phyloP scores from a whole-genome alignment of 2,329 filamentous ascomycete genomes.

The Aspergillus sp. region DNA sequence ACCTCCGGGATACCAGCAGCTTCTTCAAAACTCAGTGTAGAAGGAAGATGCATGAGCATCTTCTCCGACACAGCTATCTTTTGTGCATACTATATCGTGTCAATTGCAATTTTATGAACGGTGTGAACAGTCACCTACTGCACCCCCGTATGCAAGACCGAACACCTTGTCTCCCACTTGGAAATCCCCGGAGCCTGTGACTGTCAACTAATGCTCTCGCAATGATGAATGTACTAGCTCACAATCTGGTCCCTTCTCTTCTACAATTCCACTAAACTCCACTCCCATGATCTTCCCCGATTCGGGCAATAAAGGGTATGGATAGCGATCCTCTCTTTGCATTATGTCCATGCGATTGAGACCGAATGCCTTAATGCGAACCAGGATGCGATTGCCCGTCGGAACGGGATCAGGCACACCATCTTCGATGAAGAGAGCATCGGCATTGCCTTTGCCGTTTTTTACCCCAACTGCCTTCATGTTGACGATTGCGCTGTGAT shows the following conservation, averaged over 20 bases:
- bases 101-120: neutral
- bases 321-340: neutral
- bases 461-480: neutral
- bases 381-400: neutral
- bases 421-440: constrained; percentile 1
- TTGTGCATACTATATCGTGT: constrained; percentile 69
- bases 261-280: constrained; percentile 1
- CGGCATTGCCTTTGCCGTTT: neutral
- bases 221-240: neutral
- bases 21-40: constrained; percentile 37
- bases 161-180: neutral
- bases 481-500: neutral
- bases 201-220: neutral
- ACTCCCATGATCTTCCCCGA: constrained; percentile 1
- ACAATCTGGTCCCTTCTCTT: neutral
- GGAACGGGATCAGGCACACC: neutral
- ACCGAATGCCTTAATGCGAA: neutral
- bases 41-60: constrained; percentile 82
- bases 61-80: constrained; percentile 74
- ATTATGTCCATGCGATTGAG: constrained; percentile 5
- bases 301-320: neutral
- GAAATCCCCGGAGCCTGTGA: neutral
- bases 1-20: constrained; percentile 37
- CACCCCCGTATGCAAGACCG: neutral
- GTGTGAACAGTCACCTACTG: neutral